Percentiles rank a stretch among this genome's conserved stretches.
Evolutionary conservation across 768 basidiomycete genomes (phyloP).

Genomic region (Gymnopilus dilepis): DNA sequence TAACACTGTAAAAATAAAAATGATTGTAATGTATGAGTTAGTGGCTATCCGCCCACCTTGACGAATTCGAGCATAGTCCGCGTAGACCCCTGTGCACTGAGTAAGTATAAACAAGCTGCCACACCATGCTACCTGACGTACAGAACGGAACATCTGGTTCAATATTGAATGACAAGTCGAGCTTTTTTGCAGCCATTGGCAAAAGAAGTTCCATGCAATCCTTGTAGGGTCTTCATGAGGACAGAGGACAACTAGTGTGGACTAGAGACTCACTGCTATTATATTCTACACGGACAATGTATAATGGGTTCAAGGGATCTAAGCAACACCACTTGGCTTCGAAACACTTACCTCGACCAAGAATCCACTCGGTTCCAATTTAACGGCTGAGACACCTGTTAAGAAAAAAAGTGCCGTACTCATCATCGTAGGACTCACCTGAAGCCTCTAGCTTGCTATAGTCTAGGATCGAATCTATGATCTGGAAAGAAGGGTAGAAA

Average conservation of each 20-base stretch:
- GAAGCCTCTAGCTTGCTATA: conserved; percentile 83
- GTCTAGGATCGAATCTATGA: conserved; percentile 80
- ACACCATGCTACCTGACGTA: conserved; percentile 29
- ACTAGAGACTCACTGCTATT: conserved; percentile 55
- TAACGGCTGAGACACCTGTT: conserved; percentile 53
- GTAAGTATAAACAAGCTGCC: neutral
- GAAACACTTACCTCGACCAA: conserved; percentile 55
- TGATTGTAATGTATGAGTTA: neutral
- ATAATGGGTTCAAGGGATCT: conserved; percentile 1
- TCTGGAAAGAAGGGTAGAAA: conserved; percentile 43
- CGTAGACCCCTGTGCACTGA: conserved; percentile 58
- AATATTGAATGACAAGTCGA: conserved; percentile 77
- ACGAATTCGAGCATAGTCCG: conserved; percentile 75
- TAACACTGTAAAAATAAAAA: conserved; percentile 47
- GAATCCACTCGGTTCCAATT: conserved; percentile 70
- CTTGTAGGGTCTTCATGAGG: conserved; percentile 33
- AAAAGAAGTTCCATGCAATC: conserved; percentile 80
- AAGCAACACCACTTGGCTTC: neutral
- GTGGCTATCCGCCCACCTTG: conserved; percentile 51
- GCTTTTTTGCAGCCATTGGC: conserved; percentile 76
- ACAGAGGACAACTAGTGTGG: conserved; percentile 1
- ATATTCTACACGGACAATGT: conserved; percentile 49
- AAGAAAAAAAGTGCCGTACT: neutral
- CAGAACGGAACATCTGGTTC: conserved; percentile 69
- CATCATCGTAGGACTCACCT: conserved; percentile 38